phyloP scores from a whole-genome alignment of 1,284 basidiomycete species.

The Leccinum ambiguum region DNA sequence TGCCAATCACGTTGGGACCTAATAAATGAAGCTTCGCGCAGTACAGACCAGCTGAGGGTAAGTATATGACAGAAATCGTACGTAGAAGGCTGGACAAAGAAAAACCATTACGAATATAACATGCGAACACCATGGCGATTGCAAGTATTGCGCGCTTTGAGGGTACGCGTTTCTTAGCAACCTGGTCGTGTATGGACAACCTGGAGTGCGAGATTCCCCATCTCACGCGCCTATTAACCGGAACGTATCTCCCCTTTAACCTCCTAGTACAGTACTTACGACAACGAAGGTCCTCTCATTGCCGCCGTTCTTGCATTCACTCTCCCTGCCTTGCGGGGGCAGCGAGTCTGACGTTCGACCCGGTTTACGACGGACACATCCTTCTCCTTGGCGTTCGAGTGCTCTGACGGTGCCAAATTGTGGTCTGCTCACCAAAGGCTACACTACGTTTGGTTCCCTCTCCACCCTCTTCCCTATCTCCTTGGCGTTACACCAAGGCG shows the following conservation, averaged over 20 bases:
- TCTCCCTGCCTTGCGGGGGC: slow-evolving; percentile 20
- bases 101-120: too few species aligned
- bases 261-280: not conserved
- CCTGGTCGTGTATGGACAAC: too few species aligned
- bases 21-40: too few species aligned
- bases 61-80: too few species aligned
- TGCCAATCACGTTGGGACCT: too few species aligned
- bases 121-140: too few species aligned
- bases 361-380: slow-evolving; percentile 38
- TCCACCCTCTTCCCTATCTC: slow-evolving; percentile 49
- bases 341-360: slow-evolving; percentile 30
- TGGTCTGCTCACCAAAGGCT: slow-evolving; percentile 42
- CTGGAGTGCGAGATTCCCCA: too few species aligned
- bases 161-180: too few species aligned
- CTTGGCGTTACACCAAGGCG: slow-evolving; percentile 33
- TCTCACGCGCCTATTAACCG: not conserved
- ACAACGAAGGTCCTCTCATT: slow-evolving; percentile 25
- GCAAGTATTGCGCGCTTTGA: too few species aligned
- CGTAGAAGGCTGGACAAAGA: too few species aligned
- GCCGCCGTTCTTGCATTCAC: slow-evolving; percentile 14
- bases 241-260: not conserved
- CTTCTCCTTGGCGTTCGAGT: slow-evolving; percentile 40
- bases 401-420: slow-evolving; percentile 42
- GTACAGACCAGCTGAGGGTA: too few species aligned
- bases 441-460: slow-evolving; percentile 45